These are phyloP conservation scores for Candida wancherniae DNA, from an alignment of 805 yeast species.

Conservation along the genomic window DNA sequence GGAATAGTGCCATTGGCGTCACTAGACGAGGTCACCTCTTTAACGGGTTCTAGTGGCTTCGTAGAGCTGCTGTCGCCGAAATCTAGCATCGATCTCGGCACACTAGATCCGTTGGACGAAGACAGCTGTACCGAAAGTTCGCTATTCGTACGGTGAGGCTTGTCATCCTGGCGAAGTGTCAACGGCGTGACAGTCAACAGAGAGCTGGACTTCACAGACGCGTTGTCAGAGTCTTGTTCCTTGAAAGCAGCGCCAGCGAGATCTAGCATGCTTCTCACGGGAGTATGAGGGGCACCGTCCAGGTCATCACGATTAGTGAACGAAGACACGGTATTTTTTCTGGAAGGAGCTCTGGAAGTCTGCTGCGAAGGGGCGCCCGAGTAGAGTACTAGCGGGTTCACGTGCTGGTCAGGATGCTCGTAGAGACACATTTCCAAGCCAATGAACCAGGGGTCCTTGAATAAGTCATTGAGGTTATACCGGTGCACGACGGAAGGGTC, in stretches of 20 bases:
- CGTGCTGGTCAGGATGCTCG: slow-evolving; percentile 41
- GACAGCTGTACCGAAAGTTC: slow-evolving; percentile 12
- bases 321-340: slow-evolving; percentile 25
- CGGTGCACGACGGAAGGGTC: slow-evolving; percentile 57
- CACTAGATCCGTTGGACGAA: slow-evolving; percentile 10
- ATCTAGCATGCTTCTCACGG: slow-evolving; percentile 39
- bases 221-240: slow-evolving; percentile 10
- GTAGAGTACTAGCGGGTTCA: slow-evolving; percentile 28
- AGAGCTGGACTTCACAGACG: slow-evolving; percentile 22
- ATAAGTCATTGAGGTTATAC: slow-evolving; percentile 49
- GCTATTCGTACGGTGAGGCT: slow-evolving; percentile 7
- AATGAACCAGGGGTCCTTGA: slow-evolving; percentile 62
- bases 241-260: slow-evolving; percentile 14
- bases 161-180: slow-evolving; percentile 13
- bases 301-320: slow-evolving; percentile 7
- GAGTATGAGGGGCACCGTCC: slow-evolving; percentile 21
- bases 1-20: no score
- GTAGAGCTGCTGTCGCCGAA: slow-evolving; percentile 6
- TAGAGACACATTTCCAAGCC: slow-evolving; percentile 55
- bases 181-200: slow-evolving; percentile 23
- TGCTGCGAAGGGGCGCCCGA: slow-evolving; percentile 16
- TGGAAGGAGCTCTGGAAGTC: slow-evolving; percentile 27
- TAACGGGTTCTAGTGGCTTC: slow-evolving; percentile 8
- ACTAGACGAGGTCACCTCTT: slow-evolving; percentile 5
- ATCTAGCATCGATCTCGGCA: slow-evolving; percentile 31